phyloP scores from a whole-genome alignment of 2,329 filamentous ascomycete species.

The Bipolaris gigantea region DNA sequence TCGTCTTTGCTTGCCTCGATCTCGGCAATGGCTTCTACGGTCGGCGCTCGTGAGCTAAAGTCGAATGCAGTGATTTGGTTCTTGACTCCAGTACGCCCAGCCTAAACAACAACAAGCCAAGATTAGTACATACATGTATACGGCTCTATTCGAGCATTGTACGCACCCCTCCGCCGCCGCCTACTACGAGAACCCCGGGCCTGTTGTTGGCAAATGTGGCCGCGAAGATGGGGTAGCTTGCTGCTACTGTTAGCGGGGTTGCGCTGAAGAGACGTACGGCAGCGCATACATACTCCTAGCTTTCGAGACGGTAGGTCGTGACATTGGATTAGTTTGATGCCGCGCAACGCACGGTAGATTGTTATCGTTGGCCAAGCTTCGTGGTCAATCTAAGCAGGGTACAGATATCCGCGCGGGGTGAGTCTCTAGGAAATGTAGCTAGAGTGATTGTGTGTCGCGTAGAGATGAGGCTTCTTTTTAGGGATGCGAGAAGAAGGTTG shows the following conservation, averaged over 20 bases:
- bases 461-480: background rate
- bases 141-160: conserved; percentile 16
- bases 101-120: conserved; percentile 52
- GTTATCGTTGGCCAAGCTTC: conserved; percentile 3
- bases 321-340: conserved; percentile 22
- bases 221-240: conserved; percentile 76
- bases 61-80: conserved; percentile 80
- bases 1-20: conserved; percentile 85
- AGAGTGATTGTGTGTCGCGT: conserved; percentile 1
- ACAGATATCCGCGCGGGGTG: background rate
- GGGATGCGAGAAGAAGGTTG: background rate
- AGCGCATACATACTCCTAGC: conserved; percentile 24
- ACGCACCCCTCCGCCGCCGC: conserved; percentile 81
- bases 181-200: conserved; percentile 73
- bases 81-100: conserved; percentile 61
- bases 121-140: conserved; percentile 2
- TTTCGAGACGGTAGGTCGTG: conserved; percentile 37
- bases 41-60: conserved; percentile 65
- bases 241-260: conserved; percentile 12
- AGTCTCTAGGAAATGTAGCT: background rate
- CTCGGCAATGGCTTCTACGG: conserved; percentile 64
- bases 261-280: background rate
- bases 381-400: background rate
- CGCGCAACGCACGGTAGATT: conserved; percentile 1
- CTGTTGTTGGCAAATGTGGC: conserved; percentile 80